A percentile compares a stretch with the other conserved stretches of the same genome.
phyloP scores from a whole-genome alignment of 108 stramenopile species.

The Craspedostauros australis region DNA sequence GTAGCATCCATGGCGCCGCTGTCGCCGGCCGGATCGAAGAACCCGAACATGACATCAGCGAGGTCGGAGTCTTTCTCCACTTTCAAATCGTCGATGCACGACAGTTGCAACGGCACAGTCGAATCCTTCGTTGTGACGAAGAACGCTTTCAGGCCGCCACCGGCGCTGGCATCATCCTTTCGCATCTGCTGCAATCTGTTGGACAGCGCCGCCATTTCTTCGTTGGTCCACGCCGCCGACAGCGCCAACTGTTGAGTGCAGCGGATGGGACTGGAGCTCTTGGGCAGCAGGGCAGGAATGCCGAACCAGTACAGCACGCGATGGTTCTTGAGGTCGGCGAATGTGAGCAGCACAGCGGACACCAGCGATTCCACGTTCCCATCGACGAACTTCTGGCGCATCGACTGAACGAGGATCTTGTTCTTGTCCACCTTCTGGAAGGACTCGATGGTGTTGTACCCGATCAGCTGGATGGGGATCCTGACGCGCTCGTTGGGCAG shows the following conservation, averaged over 20 bases:
- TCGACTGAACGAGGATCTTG: constrained; percentile 37
- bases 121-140: constrained; percentile 8
- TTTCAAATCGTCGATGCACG: neutral
- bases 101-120: neutral
- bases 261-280: constrained; percentile 3
- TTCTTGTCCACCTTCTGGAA: constrained; percentile 75
- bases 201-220: constrained; percentile 3
- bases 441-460: constrained; percentile 69
- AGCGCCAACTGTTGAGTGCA: too few relatives aligned
- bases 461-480: constrained; percentile 28
- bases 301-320: constrained; percentile 85
- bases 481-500: constrained; percentile 23
- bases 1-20: neutral
- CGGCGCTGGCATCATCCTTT: neutral
- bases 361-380: constrained; percentile 24
- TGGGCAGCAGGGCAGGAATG: constrained; percentile 63
- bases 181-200: neutral
- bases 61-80: constrained; percentile 7
- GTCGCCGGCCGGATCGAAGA: constrained; percentile 66
- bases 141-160: neutral
- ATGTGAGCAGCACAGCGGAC: constrained; percentile 38
- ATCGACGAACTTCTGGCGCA: constrained; percentile 22
- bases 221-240: constrained; percentile 11
- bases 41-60: constrained; percentile 43
- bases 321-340: constrained; percentile 77